These are phyloP conservation scores for Phytophthora brassicae DNA, from an alignment of 352 stramenopile species.

Conservation along the genomic window DNA sequence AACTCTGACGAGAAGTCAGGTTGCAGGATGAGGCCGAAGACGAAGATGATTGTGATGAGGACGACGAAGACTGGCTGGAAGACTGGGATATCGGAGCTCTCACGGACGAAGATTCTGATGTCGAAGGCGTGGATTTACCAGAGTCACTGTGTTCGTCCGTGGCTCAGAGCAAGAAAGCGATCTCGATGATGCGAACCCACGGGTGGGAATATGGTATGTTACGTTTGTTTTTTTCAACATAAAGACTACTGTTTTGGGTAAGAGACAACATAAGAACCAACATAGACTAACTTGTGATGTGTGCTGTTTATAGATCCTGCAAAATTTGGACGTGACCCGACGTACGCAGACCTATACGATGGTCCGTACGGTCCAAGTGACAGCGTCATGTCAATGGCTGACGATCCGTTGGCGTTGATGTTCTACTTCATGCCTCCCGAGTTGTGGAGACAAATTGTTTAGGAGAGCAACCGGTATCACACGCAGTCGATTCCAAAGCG, in stretches of 20 bases:
- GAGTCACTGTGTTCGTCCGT: neutral
- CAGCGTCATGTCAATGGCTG: neutral
- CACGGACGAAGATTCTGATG: too few species aligned
- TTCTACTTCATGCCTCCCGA: constrained; percentile 7
- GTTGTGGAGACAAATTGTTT: neutral
- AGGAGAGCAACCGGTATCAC: neutral
- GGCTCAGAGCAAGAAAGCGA: neutral
- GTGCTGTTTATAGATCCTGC: neutral
- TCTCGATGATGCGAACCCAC: neutral
- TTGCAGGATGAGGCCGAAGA: too few species aligned
- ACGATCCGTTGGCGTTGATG: constrained; percentile 4
- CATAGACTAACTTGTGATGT: constrained; percentile 2
- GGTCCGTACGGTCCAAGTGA: neutral
- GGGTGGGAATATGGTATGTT: constrained; percentile 2
- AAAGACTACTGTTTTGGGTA: neutral
- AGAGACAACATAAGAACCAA: neutral
- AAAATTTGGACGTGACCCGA: neutral
- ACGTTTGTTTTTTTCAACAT: constrained; percentile 2
- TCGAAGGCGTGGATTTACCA: neutral
- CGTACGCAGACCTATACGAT: neutral
- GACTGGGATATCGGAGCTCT: too few species aligned
- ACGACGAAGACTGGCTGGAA: too few species aligned
- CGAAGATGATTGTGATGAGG: too few species aligned
- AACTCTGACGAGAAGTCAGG: too few species aligned
- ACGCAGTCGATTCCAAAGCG: neutral